These are phyloP conservation scores for Miscanthus lutarioriparius DNA, from an alignment of 176 grass and related monocot genomes.

Conservation along the genomic window DNA sequence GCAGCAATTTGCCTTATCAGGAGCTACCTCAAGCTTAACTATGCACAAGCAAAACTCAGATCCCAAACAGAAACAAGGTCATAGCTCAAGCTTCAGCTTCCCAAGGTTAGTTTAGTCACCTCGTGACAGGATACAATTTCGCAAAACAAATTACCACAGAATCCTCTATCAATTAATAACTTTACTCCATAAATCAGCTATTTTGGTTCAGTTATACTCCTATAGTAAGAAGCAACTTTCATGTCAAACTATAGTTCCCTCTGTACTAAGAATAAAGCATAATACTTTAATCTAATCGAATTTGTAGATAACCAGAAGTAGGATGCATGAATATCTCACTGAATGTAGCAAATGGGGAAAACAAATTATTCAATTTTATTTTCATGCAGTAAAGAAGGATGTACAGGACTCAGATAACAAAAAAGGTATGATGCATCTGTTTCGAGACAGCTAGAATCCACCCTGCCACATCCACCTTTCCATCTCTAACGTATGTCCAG, in stretches of 20 bases:
- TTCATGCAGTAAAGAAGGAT: not conserved
- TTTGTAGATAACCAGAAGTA: not conserved
- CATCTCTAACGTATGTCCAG: not conserved
- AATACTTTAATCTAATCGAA: slow-evolving; percentile 25
- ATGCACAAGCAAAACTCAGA: not conserved
- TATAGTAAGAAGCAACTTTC: not conserved
- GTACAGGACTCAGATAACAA: not conserved
- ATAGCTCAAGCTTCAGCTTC: not conserved
- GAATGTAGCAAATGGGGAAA: slow-evolving; percentile 1
- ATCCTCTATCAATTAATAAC: not conserved
- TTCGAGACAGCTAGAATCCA: not conserved
- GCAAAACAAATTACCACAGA: not conserved
- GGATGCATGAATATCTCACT: not conserved
- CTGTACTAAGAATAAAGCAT: not conserved
- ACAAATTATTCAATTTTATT: slow-evolving; percentile 1
- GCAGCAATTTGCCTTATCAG: not conserved
- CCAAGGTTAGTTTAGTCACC: not conserved
- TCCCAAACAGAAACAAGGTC: not conserved
- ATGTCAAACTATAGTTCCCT: not conserved
- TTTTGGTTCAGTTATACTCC: slow-evolving; percentile 14
- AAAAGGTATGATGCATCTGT: not conserved
- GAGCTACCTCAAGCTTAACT: not conserved
- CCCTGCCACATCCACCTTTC: not conserved
- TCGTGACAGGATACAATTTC: not conserved
- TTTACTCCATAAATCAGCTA: not conserved